Percentiles rank a stretch among this genome's conserved stretches.
phyloP scores from a whole-genome alignment of 2,329 filamentous ascomycete species.

The Fusarium ambrosium region DNA sequence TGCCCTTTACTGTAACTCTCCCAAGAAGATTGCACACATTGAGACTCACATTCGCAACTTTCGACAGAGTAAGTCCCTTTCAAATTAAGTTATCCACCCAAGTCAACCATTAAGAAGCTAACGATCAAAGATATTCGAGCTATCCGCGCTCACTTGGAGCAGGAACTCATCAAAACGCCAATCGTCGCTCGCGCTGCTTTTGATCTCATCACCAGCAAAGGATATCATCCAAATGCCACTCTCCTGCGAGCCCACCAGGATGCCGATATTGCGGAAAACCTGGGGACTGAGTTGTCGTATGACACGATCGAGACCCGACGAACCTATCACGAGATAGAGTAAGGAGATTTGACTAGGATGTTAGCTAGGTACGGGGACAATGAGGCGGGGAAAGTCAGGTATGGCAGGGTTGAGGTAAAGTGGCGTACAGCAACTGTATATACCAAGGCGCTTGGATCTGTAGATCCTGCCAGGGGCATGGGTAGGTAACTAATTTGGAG shows the following conservation, averaged over 20 bases:
- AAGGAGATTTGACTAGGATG: neutral
- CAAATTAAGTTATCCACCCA: neutral
- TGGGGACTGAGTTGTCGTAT: conserved; percentile 2
- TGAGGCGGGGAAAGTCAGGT: neutral
- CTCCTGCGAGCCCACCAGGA: neutral
- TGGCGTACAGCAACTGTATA: neutral
- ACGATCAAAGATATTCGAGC: neutral
- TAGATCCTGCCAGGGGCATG: neutral
- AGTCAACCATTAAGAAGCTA: neutral
- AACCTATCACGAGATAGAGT: neutral
- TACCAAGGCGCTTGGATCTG: neutral
- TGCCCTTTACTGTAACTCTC: neutral
- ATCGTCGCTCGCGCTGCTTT: neutral
- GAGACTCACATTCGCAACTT: neutral
- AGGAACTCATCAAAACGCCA: neutral
- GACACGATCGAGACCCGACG: conserved; percentile 4
- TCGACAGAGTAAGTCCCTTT: neutral
- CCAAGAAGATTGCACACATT: neutral
- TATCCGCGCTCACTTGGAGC: neutral
- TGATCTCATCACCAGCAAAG: neutral
- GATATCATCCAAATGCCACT: neutral
- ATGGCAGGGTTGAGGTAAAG: neutral
- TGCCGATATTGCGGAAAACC: neutral
- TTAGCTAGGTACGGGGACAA: neutral
- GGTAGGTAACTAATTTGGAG: neutral